Percentiles rank a stretch among this genome's conserved stretches.
These are phyloP conservation scores for Achaetomiella virescens DNA, from an alignment of 495 filamentous ascomycete genomes.

Conservation along the genomic window DNA sequence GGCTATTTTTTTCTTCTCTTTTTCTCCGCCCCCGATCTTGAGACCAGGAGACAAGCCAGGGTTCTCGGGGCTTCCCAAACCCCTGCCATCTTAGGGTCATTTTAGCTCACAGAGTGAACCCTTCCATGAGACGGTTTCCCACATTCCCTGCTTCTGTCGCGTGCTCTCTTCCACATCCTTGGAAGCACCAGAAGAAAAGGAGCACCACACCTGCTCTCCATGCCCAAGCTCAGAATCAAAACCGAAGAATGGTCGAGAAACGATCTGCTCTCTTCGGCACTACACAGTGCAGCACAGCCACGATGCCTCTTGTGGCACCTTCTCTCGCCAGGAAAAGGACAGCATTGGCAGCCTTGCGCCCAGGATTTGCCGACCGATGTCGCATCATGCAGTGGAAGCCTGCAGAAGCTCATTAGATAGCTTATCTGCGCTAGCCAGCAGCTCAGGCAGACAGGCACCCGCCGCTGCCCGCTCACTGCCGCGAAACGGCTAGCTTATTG, in stretches of 20 bases:
- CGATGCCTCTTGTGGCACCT: not conserved
- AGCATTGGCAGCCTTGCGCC: not conserved
- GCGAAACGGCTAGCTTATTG: not conserved
- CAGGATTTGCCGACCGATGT: not conserved
- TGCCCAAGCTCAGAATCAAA: too few relatives aligned
- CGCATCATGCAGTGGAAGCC: not conserved
- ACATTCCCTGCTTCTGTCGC: not conserved
- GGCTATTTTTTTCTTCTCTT: too few relatives aligned
- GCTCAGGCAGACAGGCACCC: not conserved
- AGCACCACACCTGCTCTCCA: too few relatives aligned
- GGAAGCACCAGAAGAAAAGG: too few relatives aligned
- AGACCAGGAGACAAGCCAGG: too few relatives aligned
- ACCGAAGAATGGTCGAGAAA: too few relatives aligned
- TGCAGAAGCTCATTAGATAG: not conserved
- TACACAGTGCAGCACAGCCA: not conserved
- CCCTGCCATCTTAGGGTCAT: not conserved
- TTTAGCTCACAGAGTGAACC: not conserved
- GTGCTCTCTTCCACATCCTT: not conserved
- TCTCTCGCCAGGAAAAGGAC: not conserved
- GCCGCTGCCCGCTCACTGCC: not conserved
- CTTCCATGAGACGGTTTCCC: not conserved
- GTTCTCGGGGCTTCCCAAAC: not conserved
- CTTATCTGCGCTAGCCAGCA: not conserved
- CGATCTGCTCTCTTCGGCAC: too few relatives aligned
- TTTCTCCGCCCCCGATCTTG: too few relatives aligned